Conservation (phyloP, 169 alveolate genomes). For the Plasmodium gonderi region DNA sequence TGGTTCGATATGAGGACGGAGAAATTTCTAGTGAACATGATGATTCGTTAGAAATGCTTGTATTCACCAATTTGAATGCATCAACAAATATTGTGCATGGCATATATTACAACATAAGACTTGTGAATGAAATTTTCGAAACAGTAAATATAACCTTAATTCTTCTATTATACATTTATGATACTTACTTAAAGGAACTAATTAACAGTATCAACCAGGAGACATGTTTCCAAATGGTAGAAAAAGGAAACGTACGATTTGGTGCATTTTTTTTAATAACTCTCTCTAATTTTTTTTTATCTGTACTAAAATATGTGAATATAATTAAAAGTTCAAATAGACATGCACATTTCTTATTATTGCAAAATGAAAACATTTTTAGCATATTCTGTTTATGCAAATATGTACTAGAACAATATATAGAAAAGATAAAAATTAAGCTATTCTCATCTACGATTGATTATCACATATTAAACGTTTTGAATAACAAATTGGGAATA, state of each 20-base stretch:
- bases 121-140: constrained; percentile 53
- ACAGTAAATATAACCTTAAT: constrained; percentile 12
- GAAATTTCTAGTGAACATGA: background rate
- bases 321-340: constrained; percentile 5
- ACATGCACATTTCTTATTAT: background rate
- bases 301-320: constrained; percentile 25
- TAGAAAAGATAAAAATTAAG: constrained; percentile 35
- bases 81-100: constrained; percentile 11
- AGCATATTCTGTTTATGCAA: constrained; percentile 10
- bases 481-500: background rate
- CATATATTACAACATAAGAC: constrained; percentile 24
- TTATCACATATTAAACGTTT: background rate
- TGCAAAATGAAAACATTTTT: background rate
- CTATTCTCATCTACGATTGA: constrained; percentile 29
- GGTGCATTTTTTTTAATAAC: constrained; percentile 22
- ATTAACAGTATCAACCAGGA: background rate
- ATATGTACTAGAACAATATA: constrained; percentile 39
- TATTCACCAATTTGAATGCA: background rate
- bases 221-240: background rate
- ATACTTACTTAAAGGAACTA: constrained; percentile 50
- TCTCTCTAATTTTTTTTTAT: constrained; percentile 33
- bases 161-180: constrained; percentile 29
- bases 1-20: background rate
- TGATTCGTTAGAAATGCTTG: background rate
- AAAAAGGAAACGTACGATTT: constrained; percentile 55